A percentile compares a stretch with the other conserved stretches of the same genome.
These are phyloP conservation scores for Candida parachauliodes DNA, from an alignment of 805 yeast species.

Conservation along the genomic window DNA sequence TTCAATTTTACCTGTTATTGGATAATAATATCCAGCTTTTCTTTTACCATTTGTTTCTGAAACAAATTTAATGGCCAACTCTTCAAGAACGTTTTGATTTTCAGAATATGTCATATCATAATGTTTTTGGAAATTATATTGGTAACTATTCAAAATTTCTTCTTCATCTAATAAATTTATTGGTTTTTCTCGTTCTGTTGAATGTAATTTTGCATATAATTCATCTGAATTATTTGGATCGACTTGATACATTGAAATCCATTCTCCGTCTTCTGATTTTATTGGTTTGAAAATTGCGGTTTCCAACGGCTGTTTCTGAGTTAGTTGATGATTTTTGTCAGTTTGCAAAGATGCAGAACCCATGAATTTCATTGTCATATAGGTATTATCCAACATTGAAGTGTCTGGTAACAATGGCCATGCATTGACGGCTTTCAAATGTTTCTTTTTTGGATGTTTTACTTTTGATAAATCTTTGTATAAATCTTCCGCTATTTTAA, in stretches of 20 bases:
- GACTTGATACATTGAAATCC: conserved; percentile 56
- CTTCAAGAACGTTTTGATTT: conserved; percentile 50
- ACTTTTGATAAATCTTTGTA: conserved; percentile 42
- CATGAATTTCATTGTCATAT: conserved; percentile 57
- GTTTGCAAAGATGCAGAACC: conserved; percentile 51
- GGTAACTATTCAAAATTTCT: conserved; percentile 39
- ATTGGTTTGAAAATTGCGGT: conserved; percentile 73
- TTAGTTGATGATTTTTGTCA: conserved; percentile 27
- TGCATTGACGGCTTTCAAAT: conserved; percentile 67
- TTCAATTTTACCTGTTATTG: conserved; percentile 72
- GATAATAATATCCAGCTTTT: conserved; percentile 67
- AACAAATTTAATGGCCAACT: conserved; percentile 61
- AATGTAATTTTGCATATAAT: conserved; percentile 26
- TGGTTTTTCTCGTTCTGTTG: conserved; percentile 43
- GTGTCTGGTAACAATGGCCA: conserved; percentile 89
- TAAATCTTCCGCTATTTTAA: conserved; percentile 55
- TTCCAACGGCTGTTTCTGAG: conserved; percentile 38
- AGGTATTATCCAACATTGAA: conserved; percentile 80
- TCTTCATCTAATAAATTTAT: conserved; percentile 38
- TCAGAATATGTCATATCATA: conserved; percentile 65
- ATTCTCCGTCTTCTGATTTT: conserved; percentile 66
- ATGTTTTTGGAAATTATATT: conserved; percentile 67
- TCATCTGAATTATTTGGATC: conserved; percentile 21
- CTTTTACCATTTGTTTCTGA: conserved; percentile 36
- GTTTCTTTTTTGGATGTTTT: conserved; percentile 75